These are phyloP conservation scores for Cyanophora paradoxa DNA, from an alignment of 78 protist genomes.

Conservation along the genomic window DNA sequence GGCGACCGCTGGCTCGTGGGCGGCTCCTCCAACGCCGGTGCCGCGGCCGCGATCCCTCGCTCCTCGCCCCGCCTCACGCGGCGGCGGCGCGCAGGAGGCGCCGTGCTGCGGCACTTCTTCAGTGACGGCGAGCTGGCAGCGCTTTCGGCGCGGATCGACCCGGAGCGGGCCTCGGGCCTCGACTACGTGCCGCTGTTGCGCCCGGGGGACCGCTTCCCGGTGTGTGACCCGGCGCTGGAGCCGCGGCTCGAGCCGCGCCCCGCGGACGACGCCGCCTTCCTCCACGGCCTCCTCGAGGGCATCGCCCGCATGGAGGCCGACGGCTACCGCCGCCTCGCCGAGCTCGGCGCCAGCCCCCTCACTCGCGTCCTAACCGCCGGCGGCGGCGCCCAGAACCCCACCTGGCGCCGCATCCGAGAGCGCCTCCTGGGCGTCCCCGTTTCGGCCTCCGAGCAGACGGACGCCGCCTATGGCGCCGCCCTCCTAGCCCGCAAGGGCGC, in stretches of 20 bases:
- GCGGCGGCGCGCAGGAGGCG: too few relatives aligned
- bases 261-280: not conserved
- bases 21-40: constrained; percentile 9
- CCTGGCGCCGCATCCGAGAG: not conserved
- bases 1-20: constrained; percentile 8
- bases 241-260: constrained; percentile 1
- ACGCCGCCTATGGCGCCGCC: not conserved
- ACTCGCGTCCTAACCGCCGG: not conserved
- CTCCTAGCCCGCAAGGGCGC: too few relatives aligned
- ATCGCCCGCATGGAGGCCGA: not conserved
- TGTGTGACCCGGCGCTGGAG: not conserved
- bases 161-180: not conserved
- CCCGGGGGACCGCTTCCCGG: constrained; percentile 8
- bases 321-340: not conserved
- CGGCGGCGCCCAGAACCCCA: not conserved
- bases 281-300: not conserved
- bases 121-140: not conserved
- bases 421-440: not conserved
- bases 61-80: too few relatives aligned
- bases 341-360: not conserved
- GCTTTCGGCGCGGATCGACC: not conserved
- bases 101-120: constrained; percentile 6
- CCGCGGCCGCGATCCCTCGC: too few relatives aligned
- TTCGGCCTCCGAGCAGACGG: not conserved
- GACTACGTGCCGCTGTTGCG: not conserved